Conservation (phyloP, 164 flowering plant species). For the Cinnamomum chago region DNA sequence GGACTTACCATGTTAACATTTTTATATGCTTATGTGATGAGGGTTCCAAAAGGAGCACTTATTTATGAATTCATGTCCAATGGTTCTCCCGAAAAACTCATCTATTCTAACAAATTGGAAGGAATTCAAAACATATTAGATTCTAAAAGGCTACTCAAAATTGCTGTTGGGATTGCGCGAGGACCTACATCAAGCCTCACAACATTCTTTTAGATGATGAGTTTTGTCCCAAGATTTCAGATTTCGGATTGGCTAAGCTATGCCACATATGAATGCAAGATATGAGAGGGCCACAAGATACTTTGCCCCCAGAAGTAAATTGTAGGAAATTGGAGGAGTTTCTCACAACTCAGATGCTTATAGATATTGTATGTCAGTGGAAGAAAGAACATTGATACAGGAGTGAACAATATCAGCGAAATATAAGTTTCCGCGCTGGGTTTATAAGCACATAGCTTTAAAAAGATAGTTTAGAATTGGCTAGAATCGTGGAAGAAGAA, state of each 20-base stretch:
- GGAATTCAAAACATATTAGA: neutral
- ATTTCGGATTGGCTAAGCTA: constrained; percentile 8
- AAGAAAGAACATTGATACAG: too few species aligned
- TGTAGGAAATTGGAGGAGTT: too few species aligned
- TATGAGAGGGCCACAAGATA: too few species aligned
- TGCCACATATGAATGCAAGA: too few species aligned
- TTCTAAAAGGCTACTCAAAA: neutral
- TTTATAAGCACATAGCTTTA: too few species aligned
- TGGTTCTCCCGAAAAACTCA: constrained; percentile 7
- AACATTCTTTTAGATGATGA: constrained; percentile 7
- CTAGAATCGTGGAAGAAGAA: too few species aligned
- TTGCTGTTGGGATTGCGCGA: neutral
- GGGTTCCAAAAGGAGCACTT: constrained; percentile 6
- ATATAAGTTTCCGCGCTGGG: too few species aligned
- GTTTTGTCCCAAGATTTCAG: constrained; percentile 1
- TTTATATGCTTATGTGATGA: neutral
- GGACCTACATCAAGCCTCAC: constrained; percentile 10
- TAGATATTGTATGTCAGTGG: too few species aligned
- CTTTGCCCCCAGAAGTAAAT: too few species aligned
- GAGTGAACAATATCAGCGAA: too few species aligned
- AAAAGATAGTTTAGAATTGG: too few species aligned
- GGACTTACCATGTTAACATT: constrained; percentile 6
- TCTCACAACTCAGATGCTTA: too few species aligned
- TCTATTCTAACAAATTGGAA: neutral
- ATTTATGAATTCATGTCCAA: constrained; percentile 12